Conservation (phyloP, 169 alveolate genomes). For the Plasmodium malariae region DNA sequence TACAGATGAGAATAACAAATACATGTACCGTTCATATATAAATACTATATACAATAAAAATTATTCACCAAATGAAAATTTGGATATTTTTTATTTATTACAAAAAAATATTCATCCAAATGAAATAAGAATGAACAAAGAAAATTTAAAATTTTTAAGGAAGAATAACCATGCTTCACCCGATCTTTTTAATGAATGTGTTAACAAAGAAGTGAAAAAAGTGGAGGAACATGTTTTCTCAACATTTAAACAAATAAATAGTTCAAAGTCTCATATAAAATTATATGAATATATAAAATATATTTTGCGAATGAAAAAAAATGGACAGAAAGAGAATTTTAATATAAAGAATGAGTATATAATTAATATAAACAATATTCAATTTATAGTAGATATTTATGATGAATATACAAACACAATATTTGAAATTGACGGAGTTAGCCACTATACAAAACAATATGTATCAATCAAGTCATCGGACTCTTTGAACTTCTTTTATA, state of each 20-base stretch:
- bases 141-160: slow-evolving; percentile 17
- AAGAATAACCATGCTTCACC: neutral
- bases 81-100: slow-evolving; percentile 32
- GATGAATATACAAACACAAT: slow-evolving; percentile 69
- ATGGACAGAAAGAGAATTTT: neutral
- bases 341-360: slow-evolving; percentile 57
- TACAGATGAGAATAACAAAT: neutral
- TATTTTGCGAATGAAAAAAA: slow-evolving; percentile 27
- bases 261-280: slow-evolving; percentile 71
- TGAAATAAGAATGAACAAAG: slow-evolving; percentile 44
- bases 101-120: slow-evolving; percentile 24
- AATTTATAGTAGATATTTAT: slow-evolving; percentile 70
- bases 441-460: slow-evolving; percentile 72
- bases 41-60: slow-evolving; percentile 44
- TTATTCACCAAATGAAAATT: slow-evolving; percentile 42
- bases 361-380: slow-evolving; percentile 34
- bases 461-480: slow-evolving; percentile 5
- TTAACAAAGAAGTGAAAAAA: slow-evolving; percentile 12
- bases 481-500: slow-evolving; percentile 30
- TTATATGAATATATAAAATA: slow-evolving; percentile 60
- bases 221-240: slow-evolving; percentile 38
- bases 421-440: slow-evolving; percentile 63
- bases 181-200: slow-evolving; percentile 6
- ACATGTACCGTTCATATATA: neutral
- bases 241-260: slow-evolving; percentile 26